phyloP scores from a whole-genome alignment of 164 flowering plant genomes.

The Malania oleifera region DNA sequence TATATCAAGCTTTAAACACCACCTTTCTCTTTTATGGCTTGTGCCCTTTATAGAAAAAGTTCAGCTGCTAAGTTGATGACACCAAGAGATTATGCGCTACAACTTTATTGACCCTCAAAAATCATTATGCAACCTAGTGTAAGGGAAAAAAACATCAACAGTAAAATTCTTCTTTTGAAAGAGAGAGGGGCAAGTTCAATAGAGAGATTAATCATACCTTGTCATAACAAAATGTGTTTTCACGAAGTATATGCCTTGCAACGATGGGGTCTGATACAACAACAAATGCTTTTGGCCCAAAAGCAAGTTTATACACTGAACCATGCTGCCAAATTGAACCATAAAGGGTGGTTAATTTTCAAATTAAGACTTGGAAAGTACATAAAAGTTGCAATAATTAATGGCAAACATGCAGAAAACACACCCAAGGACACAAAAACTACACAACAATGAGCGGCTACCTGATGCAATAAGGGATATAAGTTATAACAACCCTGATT shows the following conservation, averaged over 20 bases:
- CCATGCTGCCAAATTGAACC: constrained; percentile 69
- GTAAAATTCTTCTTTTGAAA: background rate
- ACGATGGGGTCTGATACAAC: constrained; percentile 96
- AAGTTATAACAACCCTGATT: too few species aligned
- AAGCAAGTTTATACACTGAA: constrained; percentile 90
- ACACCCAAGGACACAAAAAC: background rate
- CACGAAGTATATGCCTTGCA: constrained; percentile 84
- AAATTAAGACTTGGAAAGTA: background rate
- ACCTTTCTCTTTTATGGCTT: too few species aligned
- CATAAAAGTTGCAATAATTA: background rate
- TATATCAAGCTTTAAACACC: too few species aligned
- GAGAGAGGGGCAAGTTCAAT: background rate
- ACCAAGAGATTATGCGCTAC: too few species aligned
- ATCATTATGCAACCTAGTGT: too few species aligned
- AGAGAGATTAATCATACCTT: constrained; percentile 54
- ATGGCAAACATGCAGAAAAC: background rate
- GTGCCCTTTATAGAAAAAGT: too few species aligned
- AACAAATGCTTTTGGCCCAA: constrained; percentile 95
- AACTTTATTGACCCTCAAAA: too few species aligned
- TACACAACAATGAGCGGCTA: background rate
- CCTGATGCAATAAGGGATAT: background rate
- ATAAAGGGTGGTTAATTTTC: background rate
- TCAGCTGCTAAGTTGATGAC: too few species aligned
- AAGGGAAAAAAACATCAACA: too few species aligned
- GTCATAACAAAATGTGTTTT: constrained; percentile 89